Base-by-base conservation (phyloP, 2,329 filamentous ascomycete species). In the Colletotrichum plurivorum region DNA sequence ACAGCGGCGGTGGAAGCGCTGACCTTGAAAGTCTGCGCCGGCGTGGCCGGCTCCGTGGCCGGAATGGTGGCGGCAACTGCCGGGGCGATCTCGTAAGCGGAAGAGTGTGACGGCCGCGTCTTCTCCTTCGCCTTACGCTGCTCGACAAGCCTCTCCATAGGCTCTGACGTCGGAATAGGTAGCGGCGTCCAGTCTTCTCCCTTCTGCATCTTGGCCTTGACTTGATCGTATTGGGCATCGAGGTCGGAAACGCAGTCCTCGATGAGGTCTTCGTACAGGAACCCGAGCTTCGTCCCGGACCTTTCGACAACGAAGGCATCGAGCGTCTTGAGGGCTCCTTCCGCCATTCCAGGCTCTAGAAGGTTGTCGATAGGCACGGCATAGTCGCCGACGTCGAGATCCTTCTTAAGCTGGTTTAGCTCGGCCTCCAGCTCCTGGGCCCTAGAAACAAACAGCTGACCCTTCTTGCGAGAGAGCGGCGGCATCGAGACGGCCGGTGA, bases 241-340 rank as follows among this genome's bases (percentile, higher is more conserved):
- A 86, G 69, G 5, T 77, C 73, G 1, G 70, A 45, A 0, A 85
- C 52, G 59, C 78, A 81, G 1, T 82, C 78, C 0, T 83, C 75
- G 3, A 85, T 72, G 7, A 84, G 59, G 52, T 84, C 80, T 52
- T 83, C 76, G 68, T 85, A 87, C 0, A 86, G 72, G 49, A 79
- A 79, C 1, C 79, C 81, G 15, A 86, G 68, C n/a, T 77, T 82
- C 0, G 78, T 76, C 2, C 83, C 83, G 0, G 77, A 71, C 27
- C 81, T 82, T 0, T 81, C 74, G 1, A 75, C 43, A 3, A 86
- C 64, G 53, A 82, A 82, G 10, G 72, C 22, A 43, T 84, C 77
- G 0, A 87, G 75, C 0, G 72, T 68, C 3, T 74, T 73, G 5
- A 86, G 72, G 2, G 83, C 81, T 0, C 68, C 70, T 2, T 75